A percentile compares a stretch with the other conserved stretches of the same genome.
Evolutionary conservation across 2,329 filamentous ascomycete species (phyloP).

Genomic region (Ustulina deusta): DNA sequence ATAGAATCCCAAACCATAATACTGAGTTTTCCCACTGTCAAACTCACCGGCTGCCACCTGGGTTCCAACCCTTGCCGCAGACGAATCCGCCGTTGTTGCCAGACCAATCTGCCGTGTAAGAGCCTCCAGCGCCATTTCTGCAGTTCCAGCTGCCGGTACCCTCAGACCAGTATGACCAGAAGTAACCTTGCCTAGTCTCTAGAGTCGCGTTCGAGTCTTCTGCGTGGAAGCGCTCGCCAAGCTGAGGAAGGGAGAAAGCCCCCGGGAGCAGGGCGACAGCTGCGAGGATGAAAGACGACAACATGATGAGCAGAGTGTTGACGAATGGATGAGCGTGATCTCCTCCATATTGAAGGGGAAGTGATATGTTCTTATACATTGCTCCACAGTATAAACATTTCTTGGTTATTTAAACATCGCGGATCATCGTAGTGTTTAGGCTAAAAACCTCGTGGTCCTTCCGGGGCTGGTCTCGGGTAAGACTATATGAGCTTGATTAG

Average conservation of each 20-base stretch:
- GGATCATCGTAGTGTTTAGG: slow-evolving; percentile 42
- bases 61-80: slow-evolving; percentile 69
- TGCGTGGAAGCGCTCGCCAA: slow-evolving; percentile 37
- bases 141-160: slow-evolving; percentile 57
- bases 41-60: slow-evolving; percentile 61
- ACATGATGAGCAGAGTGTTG: slow-evolving; percentile 36
- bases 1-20: background rate
- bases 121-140: slow-evolving; percentile 55
- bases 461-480: slow-evolving; percentile 41
- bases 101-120: slow-evolving; percentile 59
- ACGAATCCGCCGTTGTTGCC: slow-evolving; percentile 66
- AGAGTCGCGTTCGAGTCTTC: slow-evolving; percentile 41
- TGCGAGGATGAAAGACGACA: slow-evolving; percentile 44
- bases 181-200: slow-evolving; percentile 45
- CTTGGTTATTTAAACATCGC: slow-evolving; percentile 26
- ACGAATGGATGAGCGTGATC: background rate
- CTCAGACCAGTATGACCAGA: slow-evolving; percentile 51
- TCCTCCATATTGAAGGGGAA: background rate
- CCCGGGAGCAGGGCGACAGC: slow-evolving; percentile 44
- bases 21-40: background rate
- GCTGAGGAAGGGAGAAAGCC: slow-evolving; percentile 42
- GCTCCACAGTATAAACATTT: background rate
- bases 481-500: slow-evolving; percentile 40
- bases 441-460: slow-evolving; percentile 45
- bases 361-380: slow-evolving; percentile 22